Evolutionary conservation across 177 flowering plant species (phyloP).

Genomic region (Vitis hybrid): DNA sequence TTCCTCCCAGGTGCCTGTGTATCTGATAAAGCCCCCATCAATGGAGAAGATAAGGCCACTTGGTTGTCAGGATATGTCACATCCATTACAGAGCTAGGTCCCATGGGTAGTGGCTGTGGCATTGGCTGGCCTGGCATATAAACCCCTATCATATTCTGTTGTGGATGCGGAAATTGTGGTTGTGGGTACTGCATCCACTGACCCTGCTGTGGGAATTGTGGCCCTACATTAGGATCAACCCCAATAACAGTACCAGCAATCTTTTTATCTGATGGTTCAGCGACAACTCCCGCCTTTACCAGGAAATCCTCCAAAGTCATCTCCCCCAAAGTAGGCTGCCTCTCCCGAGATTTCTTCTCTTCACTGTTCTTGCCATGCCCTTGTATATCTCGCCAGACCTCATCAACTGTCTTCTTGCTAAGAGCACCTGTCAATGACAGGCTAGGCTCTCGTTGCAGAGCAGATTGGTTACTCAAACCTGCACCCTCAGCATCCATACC

Average conservation of each 20-base stretch:
- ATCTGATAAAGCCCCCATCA: conserved; percentile 37
- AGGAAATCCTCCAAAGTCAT: conserved; percentile 48
- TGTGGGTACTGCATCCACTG: conserved; percentile 45
- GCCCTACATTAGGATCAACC: conserved; percentile 21
- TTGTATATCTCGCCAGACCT: conserved; percentile 43
- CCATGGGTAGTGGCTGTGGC: conserved; percentile 28
- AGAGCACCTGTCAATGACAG: conserved; percentile 25
- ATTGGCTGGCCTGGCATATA: conserved; percentile 35
- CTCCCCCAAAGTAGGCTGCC: conserved; percentile 43
- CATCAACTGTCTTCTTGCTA: conserved; percentile 41
- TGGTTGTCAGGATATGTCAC: conserved; percentile 31
- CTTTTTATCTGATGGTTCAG: conserved; percentile 26
- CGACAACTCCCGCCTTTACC: conserved; percentile 43
- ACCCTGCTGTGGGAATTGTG: conserved; percentile 30
- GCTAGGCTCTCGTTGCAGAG: conserved; percentile 34
- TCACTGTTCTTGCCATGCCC: conserved; percentile 20
- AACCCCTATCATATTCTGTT: conserved; percentile 31
- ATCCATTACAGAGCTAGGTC: conserved; percentile 28
- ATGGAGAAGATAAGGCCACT: conserved; percentile 30
- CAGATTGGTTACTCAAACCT: conserved; percentile 17
- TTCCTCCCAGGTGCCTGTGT: conserved; percentile 36
- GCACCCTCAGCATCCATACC: conserved; percentile 21
- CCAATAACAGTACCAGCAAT: conserved; percentile 16
- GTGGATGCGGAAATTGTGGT: conserved; percentile 34
- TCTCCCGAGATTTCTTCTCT: conserved; percentile 23